Percentiles rank a stretch among this genome's conserved stretches.
These are phyloP conservation scores for Akanthomyces lecanii DNA, from an alignment of 2,329 filamentous ascomycete genomes.

Conservation along the genomic window DNA sequence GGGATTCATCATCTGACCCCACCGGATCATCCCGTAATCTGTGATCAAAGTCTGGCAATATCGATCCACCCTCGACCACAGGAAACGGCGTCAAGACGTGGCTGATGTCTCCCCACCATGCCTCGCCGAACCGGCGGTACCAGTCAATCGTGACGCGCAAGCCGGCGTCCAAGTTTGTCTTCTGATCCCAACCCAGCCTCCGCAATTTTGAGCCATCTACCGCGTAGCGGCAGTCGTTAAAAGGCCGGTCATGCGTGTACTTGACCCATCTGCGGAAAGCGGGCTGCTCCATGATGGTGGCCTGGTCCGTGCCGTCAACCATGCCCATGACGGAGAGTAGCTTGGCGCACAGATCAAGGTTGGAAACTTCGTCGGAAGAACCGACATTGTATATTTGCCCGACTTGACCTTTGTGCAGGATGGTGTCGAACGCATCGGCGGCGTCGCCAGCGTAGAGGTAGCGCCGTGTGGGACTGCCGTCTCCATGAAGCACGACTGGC, in stretches of 20 bases:
- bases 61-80: slow-evolving; percentile 51
- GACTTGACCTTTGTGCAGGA: slow-evolving; percentile 69
- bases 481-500: slow-evolving; percentile 70
- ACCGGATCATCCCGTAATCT: slow-evolving; percentile 32
- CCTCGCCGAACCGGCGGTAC: slow-evolving; percentile 62
- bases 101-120: slow-evolving; percentile 69
- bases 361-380: slow-evolving; percentile 73
- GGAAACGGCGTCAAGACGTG: slow-evolving; percentile 66
- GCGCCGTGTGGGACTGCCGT: slow-evolving; percentile 68
- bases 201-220: slow-evolving; percentile 66
- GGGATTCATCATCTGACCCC: background rate
- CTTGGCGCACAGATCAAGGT: slow-evolving; percentile 62
- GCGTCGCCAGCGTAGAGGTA: slow-evolving; percentile 79
- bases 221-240: slow-evolving; percentile 71
- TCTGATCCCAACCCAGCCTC: slow-evolving; percentile 65
- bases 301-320: slow-evolving; percentile 45
- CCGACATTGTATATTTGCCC: slow-evolving; percentile 81
- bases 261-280: slow-evolving; percentile 60
- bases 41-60: slow-evolving; percentile 46
- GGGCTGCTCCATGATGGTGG: background rate
- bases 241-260: slow-evolving; percentile 73
- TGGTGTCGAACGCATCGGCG: slow-evolving; percentile 77
- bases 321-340: slow-evolving; percentile 61
- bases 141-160: slow-evolving; percentile 62
- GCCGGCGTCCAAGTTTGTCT: slow-evolving; percentile 60